Evolutionary conservation across 768 basidiomycete species (phyloP), one percentile per base, ranked within the genome.

Genomic region (Crepidotus variabilis): DNA sequence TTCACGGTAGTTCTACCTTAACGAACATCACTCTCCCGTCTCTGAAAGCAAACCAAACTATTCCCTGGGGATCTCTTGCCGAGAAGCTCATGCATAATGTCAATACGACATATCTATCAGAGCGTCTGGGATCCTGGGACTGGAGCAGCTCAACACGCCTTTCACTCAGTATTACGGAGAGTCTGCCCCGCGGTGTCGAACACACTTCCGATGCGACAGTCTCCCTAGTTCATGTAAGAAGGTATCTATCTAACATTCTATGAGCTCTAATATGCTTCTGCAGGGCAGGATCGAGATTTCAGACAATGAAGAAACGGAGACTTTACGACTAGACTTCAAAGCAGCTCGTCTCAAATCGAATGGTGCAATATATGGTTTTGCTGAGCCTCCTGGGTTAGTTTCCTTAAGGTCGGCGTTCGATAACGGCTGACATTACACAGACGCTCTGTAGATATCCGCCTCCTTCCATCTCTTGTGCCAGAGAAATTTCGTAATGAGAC

Each of bases 331-430:
- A 1, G 87, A 92, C 57, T 85, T 93, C 59, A 86, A 88, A 65
- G 91, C 88, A 0, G 75, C 92, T 21, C 90, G 92, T 68, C 86
- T 91, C 65, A 61, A 88, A 10, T 67, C 77, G 22, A 87, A 88
- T 54, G 91, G 91, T 0, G 80, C 88, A 0, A 79, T 94, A n/a
- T 90, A 85, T 63, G 91, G 88, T 1, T 77, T 90, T 50, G 88
- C 86, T 16, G 80, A 83, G 60, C 80, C 85, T 3, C 64, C 67
- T 16, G 85, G 84, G 90, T 91, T 59, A 60, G 78, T 61, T 24
- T 21, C 50, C 57, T 36, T 20, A 10, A 36, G 9, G 21, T 51
- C 9, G 50, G 7, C 34, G 16, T 47, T 18, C 9, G 21, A 49
- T 48, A 49, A 11, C 54, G 13, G 16, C 28, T 56, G 47, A 52